These are phyloP conservation scores for Boletus pseudopeckii DNA, from an alignment of 768 basidiomycete genomes.

Conservation along the genomic window DNA sequence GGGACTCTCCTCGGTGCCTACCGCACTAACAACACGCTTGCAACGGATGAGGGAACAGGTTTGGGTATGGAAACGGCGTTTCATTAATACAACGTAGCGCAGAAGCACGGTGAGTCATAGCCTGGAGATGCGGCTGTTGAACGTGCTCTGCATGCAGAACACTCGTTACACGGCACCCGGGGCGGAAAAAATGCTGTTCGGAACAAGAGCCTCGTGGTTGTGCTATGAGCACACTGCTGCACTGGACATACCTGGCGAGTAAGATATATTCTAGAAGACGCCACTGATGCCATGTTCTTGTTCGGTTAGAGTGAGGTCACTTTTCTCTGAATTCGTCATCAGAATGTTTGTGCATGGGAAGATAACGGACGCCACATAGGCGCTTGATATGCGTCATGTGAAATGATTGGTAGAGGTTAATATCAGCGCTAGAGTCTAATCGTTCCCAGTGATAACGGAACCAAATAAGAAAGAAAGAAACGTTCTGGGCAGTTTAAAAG, in stretches of 20 bases:
- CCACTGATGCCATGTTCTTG: constrained; percentile 8
- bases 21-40: constrained; percentile 12
- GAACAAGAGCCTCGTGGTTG: background rate
- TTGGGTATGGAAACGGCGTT: background rate
- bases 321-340: background rate
- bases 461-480: background rate
- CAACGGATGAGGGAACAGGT: background rate
- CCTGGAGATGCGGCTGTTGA: background rate
- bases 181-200: background rate
- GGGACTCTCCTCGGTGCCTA: background rate
- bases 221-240: background rate
- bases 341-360: background rate
- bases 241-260: background rate
- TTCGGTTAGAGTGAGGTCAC: background rate
- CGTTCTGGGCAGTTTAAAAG: background rate
- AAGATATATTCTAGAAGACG: background rate
- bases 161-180: background rate
- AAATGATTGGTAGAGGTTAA: background rate
- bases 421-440: constrained; percentile 1
- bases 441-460: background rate
- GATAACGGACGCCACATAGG: background rate
- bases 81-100: background rate
- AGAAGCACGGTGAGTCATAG: background rate
- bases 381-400: background rate
- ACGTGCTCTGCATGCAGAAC: constrained; percentile 1